Evolutionary conservation across 345 rosid species (phyloP).

Genomic region (Kernera saxatilis): DNA sequence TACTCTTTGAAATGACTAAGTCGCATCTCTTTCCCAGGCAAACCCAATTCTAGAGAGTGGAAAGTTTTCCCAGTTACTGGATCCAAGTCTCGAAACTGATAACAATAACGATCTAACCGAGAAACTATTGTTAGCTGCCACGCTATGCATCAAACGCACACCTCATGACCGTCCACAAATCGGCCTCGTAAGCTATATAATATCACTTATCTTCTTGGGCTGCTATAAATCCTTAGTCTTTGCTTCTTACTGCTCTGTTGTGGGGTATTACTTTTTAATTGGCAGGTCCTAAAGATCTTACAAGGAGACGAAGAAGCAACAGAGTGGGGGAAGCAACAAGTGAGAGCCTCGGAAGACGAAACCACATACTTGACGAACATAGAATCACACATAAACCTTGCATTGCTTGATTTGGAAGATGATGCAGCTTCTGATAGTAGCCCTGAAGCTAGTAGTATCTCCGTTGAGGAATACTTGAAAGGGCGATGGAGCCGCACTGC

Average conservation of each 20-base stretch:
- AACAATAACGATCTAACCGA: constrained; percentile 44
- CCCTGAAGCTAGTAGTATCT: constrained; percentile 44
- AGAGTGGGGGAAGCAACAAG: constrained; percentile 62
- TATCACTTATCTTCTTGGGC: neutral
- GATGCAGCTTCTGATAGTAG: constrained; percentile 60
- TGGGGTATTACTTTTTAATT: neutral
- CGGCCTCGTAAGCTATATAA: constrained; percentile 41
- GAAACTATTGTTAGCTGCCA: constrained; percentile 80
- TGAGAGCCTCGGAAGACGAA: constrained; percentile 47
- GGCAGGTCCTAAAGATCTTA: constrained; percentile 72
- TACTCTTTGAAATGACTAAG: constrained; percentile 6
- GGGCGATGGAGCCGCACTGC: constrained; percentile 78
- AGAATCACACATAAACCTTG: constrained; percentile 78
- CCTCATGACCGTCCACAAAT: constrained; percentile 66
- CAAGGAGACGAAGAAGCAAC: constrained; percentile 69
- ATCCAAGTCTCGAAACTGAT: constrained; percentile 48
- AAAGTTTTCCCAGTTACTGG: constrained; percentile 60
- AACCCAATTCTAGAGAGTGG: constrained; percentile 70
- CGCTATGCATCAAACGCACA: constrained; percentile 62
- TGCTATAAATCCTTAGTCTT: neutral
- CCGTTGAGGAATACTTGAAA: constrained; percentile 68
- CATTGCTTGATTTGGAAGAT: constrained; percentile 71
- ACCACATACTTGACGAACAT: constrained; percentile 49
- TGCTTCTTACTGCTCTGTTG: neutral
- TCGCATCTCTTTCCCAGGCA: constrained; percentile 47